phyloP scores from a whole-genome alignment of 108 stramenopile genomes.

The Seminavis robusta region DNA sequence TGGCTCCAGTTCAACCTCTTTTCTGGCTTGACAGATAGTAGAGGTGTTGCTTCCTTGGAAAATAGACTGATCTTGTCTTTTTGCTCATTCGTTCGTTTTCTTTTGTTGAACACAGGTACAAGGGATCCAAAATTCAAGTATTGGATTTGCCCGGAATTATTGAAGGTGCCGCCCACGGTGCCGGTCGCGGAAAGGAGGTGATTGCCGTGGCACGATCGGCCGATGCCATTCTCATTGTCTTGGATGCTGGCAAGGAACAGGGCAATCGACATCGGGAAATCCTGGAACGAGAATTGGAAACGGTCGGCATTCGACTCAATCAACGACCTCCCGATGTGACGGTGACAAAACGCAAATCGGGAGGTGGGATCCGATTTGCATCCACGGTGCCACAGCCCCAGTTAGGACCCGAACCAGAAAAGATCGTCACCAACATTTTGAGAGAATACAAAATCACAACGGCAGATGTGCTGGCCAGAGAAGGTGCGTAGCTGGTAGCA shows the following conservation, averaged over 20 bases:
- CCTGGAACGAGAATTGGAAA: conserved; percentile 95
- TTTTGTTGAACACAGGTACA: conserved; percentile 25
- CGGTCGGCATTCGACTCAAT: conserved; percentile 97
- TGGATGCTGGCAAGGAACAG: conserved; percentile 97
- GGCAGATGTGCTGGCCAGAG: conserved; percentile 92
- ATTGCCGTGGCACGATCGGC: conserved; percentile 96
- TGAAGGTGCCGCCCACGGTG: conserved; percentile 98
- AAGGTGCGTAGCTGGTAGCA: conserved; percentile 69
- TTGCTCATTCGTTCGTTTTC: not conserved
- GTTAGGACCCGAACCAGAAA: conserved; percentile 92
- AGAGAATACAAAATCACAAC: conserved; percentile 93
- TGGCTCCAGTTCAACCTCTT: too few relatives aligned
- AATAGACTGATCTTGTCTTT: not conserved
- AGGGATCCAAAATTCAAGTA: conserved; percentile 94
- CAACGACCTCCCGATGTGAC: conserved; percentile 88
- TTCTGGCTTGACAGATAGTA: too few relatives aligned
- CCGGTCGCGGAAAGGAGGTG: conserved; percentile 96
- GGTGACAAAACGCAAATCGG: conserved; percentile 84
- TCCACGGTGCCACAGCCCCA: conserved; percentile 88
- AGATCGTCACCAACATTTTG: conserved; percentile 87
- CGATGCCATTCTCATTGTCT: conserved; percentile 96
- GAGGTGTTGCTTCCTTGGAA: too few relatives aligned
- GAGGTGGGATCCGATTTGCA: conserved; percentile 91
- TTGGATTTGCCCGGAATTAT: conserved; percentile 99
- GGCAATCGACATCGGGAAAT: conserved; percentile 96